A percentile compares a stretch with the other conserved stretches of the same genome.
Evolutionary conservation across 345 rosid species (phyloP).

Genomic region (Citrus glauca): DNA sequence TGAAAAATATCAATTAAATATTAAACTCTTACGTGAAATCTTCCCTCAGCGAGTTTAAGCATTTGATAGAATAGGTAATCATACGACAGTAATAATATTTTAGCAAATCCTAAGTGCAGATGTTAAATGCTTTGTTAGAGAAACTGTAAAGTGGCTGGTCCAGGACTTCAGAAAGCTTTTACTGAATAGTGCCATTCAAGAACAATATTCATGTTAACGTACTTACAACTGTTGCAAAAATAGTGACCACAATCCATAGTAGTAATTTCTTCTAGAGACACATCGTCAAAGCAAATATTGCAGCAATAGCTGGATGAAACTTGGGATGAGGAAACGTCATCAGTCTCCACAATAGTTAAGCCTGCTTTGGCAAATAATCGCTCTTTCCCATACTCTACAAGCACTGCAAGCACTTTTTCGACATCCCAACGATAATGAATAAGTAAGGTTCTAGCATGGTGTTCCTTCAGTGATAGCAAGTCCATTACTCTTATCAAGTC

Average conservation of each 20-base stretch:
- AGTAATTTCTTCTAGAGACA: conserved; percentile 21
- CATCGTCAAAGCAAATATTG: conserved; percentile 36
- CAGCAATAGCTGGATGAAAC: conserved; percentile 15
- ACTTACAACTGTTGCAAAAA: conserved; percentile 46
- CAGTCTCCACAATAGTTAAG: conserved; percentile 14
- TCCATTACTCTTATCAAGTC: conserved; percentile 48
- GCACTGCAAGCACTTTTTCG: conserved; percentile 26
- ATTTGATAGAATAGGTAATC: neutral
- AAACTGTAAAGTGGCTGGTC: neutral
- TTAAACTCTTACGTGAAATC: neutral
- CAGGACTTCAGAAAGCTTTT: neutral
- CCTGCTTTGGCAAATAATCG: conserved; percentile 31
- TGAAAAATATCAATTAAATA: neutral
- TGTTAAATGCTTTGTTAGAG: neutral
- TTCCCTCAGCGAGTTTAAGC: neutral
- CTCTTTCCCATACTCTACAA: conserved; percentile 36
- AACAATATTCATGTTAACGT: neutral
- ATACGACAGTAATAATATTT: neutral
- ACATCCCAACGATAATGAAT: conserved; percentile 41
- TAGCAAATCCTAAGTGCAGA: neutral
- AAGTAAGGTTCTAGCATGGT: conserved; percentile 34
- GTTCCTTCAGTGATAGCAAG: conserved; percentile 37
- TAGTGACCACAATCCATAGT: conserved; percentile 42
- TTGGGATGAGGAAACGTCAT: neutral
- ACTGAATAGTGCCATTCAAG: neutral